Evolutionary conservation across 1,284 basidiomycete genomes (phyloP), one percentile per base, ranked within the genome.

Genomic region (Takashimella tepidaria): DNA sequence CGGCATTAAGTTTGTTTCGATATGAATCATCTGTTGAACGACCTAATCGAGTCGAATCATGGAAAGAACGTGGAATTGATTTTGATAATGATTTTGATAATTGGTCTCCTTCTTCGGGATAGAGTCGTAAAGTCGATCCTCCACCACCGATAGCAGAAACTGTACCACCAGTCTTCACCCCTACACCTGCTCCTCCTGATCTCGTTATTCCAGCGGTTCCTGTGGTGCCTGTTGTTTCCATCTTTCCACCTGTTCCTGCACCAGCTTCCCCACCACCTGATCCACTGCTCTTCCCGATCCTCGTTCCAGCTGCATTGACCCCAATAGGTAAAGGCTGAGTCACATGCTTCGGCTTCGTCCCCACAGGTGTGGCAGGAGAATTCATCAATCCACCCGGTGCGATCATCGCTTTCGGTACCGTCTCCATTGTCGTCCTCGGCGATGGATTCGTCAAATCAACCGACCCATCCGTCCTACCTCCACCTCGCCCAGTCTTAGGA

Each of bases 251-350:
- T n/a, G n/a, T n/a, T n/a, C n/a, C n/a, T 16, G 31, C 31, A 16
- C 49, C 42, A 1, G 65, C 49, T n/a, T n/a, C n/a, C n/a, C n/a
- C n/a, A n/a, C n/a, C n/a, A n/a, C n/a, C n/a, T n/a, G n/a, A n/a
- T n/a, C n/a, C n/a, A n/a, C n/a, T n/a, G n/a, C n/a, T n/a, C n/a
- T n/a, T n/a, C n/a, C n/a, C n/a, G n/a, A n/a, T n/a, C n/a, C n/a
- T n/a, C n/a, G n/a, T n/a, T n/a, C n/a, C n/a, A n/a, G n/a, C n/a
- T n/a, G n/a, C n/a, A n/a, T n/a, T n/a, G n/a, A n/a, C n/a, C 8
- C 58, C 57, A 23, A 73, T 73, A 12, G 71, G 66, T 13, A 73
- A 26, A 3, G 71, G 71, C 47, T 71, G 69, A 6, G 70, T 45
- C 10, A 40, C 52, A 41, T 43, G 51, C 22, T 40, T 54, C 50